These are phyloP conservation scores for Dothiorella sarmentorum DNA, from an alignment of 2,329 filamentous ascomycete genomes.

Conservation along the genomic window DNA sequence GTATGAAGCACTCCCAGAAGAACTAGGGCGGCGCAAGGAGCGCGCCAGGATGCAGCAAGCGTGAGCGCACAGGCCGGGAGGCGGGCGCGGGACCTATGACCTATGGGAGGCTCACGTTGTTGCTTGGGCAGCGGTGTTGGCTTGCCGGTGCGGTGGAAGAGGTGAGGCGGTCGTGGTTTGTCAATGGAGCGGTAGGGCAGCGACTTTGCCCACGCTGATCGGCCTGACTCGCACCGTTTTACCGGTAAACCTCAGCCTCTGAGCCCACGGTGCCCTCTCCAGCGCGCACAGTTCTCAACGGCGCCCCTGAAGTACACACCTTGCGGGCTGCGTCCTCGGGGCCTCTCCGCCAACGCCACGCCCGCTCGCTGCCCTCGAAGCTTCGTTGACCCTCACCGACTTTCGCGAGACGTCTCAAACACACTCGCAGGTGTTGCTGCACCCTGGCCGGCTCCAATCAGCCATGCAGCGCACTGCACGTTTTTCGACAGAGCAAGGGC, in stretches of 20 bases:
- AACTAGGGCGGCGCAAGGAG: conserved; percentile 5
- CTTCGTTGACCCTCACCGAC: not conserved
- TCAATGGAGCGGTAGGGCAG: conserved; percentile 3
- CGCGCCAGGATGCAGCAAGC: not conserved
- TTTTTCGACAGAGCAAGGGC: not conserved
- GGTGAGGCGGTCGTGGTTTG: not conserved
- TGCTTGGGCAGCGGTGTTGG: conserved; percentile 4
- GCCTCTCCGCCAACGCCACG: too few relatives aligned
- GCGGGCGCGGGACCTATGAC: not conserved
- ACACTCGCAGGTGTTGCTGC: not conserved
- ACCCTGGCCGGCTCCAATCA: not conserved
- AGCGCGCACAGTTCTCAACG: not conserved
- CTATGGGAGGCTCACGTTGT: conserved; percentile 10
- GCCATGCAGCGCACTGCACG: not conserved
- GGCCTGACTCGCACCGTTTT: not conserved
- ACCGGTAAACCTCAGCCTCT: too few relatives aligned
- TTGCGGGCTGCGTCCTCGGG: too few relatives aligned
- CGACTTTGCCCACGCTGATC: not conserved
- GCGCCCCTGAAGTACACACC: not conserved
- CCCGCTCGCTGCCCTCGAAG: not conserved
- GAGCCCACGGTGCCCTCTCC: too few relatives aligned
- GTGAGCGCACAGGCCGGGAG: not conserved
- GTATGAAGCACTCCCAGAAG: not conserved
- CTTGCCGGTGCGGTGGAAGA: not conserved
- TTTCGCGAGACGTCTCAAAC: not conserved